Conservation (phyloP, 441 rosid species). For the Daphne laureola region DNA sequence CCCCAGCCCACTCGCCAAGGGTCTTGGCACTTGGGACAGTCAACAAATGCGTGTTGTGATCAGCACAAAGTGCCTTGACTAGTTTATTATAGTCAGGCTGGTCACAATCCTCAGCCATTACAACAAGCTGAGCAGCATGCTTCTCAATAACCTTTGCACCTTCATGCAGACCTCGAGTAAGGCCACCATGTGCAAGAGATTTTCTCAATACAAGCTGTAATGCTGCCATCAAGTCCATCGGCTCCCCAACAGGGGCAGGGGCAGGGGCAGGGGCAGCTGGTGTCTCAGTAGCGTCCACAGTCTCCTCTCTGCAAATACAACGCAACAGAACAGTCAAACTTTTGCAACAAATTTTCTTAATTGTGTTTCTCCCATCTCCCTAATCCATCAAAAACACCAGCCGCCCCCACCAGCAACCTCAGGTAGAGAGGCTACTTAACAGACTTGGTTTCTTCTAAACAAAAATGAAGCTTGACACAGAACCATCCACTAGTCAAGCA, state of each 20-base stretch:
- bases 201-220: slow-evolving; percentile 54
- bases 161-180: slow-evolving; percentile 61
- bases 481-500: neutral
- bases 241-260: slow-evolving; percentile 28
- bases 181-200: slow-evolving; percentile 63
- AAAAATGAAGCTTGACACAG: neutral
- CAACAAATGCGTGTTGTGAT: slow-evolving; percentile 48
- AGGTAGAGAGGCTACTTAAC: no score
- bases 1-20: slow-evolving; percentile 88
- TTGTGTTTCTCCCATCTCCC: neutral
- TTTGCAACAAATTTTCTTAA: neutral
- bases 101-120: slow-evolving; percentile 72
- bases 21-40: slow-evolving; percentile 67
- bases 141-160: slow-evolving; percentile 67
- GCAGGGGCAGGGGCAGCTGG: slow-evolving; percentile 19
- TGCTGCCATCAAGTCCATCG: slow-evolving; percentile 61
- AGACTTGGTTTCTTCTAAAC: no score
- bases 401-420: neutral
- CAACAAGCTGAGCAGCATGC: slow-evolving; percentile 60
- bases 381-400: neutral
- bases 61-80: slow-evolving; percentile 69
- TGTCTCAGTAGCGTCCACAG: slow-evolving; percentile 18
- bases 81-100: slow-evolving; percentile 65
- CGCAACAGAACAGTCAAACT: neutral
- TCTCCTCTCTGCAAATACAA: slow-evolving; percentile 37